Percentiles rank a stretch among this genome's conserved stretches.
phyloP scores from a whole-genome alignment of 129 eudicot genomes.

The Sambucus nigra region DNA sequence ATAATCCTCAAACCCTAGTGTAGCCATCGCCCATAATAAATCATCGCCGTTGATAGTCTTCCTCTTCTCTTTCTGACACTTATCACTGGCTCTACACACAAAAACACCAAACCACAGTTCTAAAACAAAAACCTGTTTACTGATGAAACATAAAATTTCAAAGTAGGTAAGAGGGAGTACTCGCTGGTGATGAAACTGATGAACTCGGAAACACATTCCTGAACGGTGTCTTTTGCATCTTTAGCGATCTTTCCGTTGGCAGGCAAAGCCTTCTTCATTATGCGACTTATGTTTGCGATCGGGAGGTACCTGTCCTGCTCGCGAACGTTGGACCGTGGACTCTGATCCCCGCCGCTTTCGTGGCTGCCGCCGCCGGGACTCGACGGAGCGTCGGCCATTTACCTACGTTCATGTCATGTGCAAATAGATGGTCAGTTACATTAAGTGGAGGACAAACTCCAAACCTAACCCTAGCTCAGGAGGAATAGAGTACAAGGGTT shows the following conservation, averaged over 20 bases:
- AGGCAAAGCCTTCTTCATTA: conserved; percentile 59
- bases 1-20: conserved; percentile 54
- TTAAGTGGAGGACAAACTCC: neutral
- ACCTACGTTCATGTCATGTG: conserved; percentile 15
- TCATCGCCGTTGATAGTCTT: conserved; percentile 59
- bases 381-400: conserved; percentile 41
- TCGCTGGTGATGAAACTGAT: conserved; percentile 63
- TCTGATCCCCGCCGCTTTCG: conserved; percentile 59
- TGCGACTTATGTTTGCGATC: conserved; percentile 59
- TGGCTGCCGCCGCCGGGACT: conserved; percentile 57
- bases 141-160: neutral
- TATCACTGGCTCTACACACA: conserved; percentile 48
- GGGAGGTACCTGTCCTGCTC: conserved; percentile 60
- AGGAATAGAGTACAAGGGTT: neutral
- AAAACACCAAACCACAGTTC: neutral
- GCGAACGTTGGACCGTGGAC: conserved; percentile 44
- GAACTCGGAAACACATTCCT: conserved; percentile 72
- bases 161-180: conserved; percentile 12
- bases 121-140: neutral
- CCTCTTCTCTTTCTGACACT: conserved; percentile 58
- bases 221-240: conserved; percentile 63
- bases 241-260: conserved; percentile 63
- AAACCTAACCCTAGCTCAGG: neutral
- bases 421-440: neutral
- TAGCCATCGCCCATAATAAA: conserved; percentile 75